Conservation (phyloP, 306 rosid species). For the Fragaria nilgerrensis region DNA sequence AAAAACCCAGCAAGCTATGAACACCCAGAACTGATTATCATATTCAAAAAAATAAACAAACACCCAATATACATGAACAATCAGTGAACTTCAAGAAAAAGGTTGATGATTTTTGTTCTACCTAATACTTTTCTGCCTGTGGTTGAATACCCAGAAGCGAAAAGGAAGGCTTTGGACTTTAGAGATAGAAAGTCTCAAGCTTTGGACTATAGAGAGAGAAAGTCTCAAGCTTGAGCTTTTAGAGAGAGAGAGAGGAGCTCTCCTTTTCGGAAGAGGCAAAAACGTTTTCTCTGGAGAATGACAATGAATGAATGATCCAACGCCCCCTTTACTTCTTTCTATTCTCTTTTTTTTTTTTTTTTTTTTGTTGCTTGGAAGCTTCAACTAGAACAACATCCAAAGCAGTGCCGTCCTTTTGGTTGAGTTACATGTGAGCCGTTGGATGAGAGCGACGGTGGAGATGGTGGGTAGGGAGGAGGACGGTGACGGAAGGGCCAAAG, state of each 20-base stretch:
- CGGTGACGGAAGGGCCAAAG: slow-evolving; percentile 36
- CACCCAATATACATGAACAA: neutral
- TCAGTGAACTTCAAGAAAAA: neutral
- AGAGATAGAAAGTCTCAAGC: slow-evolving; percentile 16
- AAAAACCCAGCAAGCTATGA: neutral
- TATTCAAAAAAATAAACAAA: neutral
- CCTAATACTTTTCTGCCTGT: slow-evolving; percentile 41
- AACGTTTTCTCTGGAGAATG: slow-evolving; percentile 14
- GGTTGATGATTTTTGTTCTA: slow-evolving; percentile 17
- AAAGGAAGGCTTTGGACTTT: slow-evolving; percentile 3
- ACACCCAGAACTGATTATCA: neutral
- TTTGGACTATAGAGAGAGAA: slow-evolving; percentile 19
- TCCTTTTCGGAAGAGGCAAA: slow-evolving; percentile 21
- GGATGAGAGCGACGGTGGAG: slow-evolving; percentile 16
- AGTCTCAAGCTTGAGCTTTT: neutral
- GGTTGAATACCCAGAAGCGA: slow-evolving; percentile 20
- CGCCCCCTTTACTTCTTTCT: slow-evolving; percentile 15
- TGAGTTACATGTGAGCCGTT: slow-evolving; percentile 32
- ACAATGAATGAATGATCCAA: slow-evolving; percentile 39
- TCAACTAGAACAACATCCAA: slow-evolving; percentile 15
- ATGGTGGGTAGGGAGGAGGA: slow-evolving; percentile 41
- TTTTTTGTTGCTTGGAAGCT: slow-evolving; percentile 27
- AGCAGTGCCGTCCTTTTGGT: slow-evolving; percentile 54
- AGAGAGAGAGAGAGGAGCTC: slow-evolving; percentile 21
- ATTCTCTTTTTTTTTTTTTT: neutral